Base-by-base conservation (phyloP, 2,329 filamentous ascomycete species). In the Epichloe bromicola region DNA sequence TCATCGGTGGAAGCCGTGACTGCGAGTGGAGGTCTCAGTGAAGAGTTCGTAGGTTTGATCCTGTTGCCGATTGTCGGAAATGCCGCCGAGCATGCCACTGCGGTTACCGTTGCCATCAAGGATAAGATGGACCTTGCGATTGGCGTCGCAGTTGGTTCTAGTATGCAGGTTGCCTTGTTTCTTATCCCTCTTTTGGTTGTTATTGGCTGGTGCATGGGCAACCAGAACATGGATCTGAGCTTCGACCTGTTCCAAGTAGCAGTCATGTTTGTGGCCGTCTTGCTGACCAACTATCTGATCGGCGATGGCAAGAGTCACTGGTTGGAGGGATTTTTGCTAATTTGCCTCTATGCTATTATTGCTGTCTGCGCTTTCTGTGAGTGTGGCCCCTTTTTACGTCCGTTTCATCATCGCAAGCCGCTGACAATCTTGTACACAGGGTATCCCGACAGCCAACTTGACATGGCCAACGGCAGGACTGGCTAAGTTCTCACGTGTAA, bases 231-330 rank as follows among this genome's bases (percentile, higher is more conserved):
- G 87, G 87, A 82, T 19, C 76, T 95, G 5, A 84, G 84, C 64
- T 93, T 95, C 63, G 88, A 94, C 62, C 82, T 82, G 1, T 96
- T 96, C 72, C 88, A 95, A 69, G 83, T 95, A 14, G 85, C 89
- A 20, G 83, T 86, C 40, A 71, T 95, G 40, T 94, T 95, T 58
- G 86, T 93, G 12, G 82, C 87, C 2, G 86, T 88, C 0, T 79
- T 95, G 41, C 75, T 95, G 36, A 86, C 90, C 52, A 95, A 94
- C 63, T 95, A 94, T 63, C 69, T 95, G 42, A 88, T 94, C 46
- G 75, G 83, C 19, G 88, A 94, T 59, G 88, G 88, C 33, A 80
- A 88, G 64, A 89, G 83, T 55, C 88, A 91, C 59, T 93, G 87
- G 71, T 74, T 91, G 0, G 87, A 93, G 65, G 87, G 87, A 3